phyloP scores from a whole-genome alignment of 306 rosid species.

The Psophocarpus tetragonolobus region DNA sequence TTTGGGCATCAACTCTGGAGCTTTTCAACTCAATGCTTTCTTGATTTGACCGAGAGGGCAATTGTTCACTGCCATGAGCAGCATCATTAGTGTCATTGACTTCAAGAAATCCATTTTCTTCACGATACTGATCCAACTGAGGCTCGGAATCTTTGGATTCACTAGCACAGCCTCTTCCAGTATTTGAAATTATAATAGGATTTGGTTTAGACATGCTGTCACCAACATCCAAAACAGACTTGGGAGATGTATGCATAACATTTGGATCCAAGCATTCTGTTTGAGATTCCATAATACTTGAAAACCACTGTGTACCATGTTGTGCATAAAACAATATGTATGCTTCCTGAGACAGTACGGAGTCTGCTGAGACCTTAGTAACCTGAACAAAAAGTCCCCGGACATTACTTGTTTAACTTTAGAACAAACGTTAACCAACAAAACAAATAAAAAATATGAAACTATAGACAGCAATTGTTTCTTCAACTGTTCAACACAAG shows the following conservation, averaged over 20 bases:
- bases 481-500: too few relatives aligned
- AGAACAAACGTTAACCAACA: not conserved
- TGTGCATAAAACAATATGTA: conserved; percentile 81
- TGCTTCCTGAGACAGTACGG: conserved; percentile 73
- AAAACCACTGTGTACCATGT: conserved; percentile 81
- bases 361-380: conserved; percentile 51
- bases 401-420: not conserved
- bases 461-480: not conserved
- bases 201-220: conserved; percentile 23
- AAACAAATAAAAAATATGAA: not conserved
- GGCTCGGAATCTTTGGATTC: conserved; percentile 31
- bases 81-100: conserved; percentile 25
- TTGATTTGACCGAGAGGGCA: conserved; percentile 21
- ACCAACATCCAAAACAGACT: conserved; percentile 64
- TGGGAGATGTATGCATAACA: conserved; percentile 55
- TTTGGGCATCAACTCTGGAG: conserved; percentile 10
- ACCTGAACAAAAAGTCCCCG: conserved; percentile 55
- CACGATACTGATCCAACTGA: conserved; percentile 9
- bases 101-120: conserved; percentile 19
- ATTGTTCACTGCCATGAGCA: conserved; percentile 13
- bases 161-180: conserved; percentile 7
- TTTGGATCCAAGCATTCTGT: conserved; percentile 25
- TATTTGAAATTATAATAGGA: conserved; percentile 7
- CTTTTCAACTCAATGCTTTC: conserved; percentile 5
- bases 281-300: conserved; percentile 42